Evolutionary conservation across 768 basidiomycete genomes (phyloP).

Genomic region (Pholiota molesta): DNA sequence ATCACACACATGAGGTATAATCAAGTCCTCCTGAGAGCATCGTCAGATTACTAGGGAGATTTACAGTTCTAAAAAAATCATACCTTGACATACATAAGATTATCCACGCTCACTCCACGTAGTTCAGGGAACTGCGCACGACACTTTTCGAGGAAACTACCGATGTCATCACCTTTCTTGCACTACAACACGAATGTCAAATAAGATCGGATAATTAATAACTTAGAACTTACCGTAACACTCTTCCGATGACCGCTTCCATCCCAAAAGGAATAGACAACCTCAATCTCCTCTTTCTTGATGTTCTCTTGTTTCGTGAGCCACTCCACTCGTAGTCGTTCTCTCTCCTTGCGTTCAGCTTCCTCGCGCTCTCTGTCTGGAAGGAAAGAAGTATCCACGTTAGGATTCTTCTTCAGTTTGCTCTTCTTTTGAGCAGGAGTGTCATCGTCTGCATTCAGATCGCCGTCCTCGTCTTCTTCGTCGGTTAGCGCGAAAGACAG

Average conservation of each 20-base stretch:
- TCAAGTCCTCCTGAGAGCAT: constrained; percentile 81
- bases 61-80: constrained; percentile 16
- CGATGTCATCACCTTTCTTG: constrained; percentile 94
- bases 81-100: constrained; percentile 98
- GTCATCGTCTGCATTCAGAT: constrained; percentile 38
- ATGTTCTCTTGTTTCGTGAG: constrained; percentile 69
- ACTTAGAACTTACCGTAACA: constrained; percentile 65
- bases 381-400: constrained; percentile 96
- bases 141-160: constrained; percentile 89
- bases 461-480: constrained; percentile 50
- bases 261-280: constrained; percentile 98
- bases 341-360: constrained; percentile 84
- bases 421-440: constrained; percentile 63
- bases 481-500: constrained; percentile 93
- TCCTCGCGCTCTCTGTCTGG: constrained; percentile 98
- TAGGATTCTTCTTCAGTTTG: constrained; percentile 92
- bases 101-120: constrained; percentile 88
- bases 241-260: constrained; percentile 96
- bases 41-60: not conserved
- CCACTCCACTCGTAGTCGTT: constrained; percentile 90
- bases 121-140: constrained; percentile 92
- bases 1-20: constrained; percentile 83
- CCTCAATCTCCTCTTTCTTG: constrained; percentile 77
- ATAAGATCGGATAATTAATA: not conserved
- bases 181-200: constrained; percentile 55